Conservation (phyloP, 2,329 filamentous ascomycete species). For the Tolypocladium nubicola region DNA sequence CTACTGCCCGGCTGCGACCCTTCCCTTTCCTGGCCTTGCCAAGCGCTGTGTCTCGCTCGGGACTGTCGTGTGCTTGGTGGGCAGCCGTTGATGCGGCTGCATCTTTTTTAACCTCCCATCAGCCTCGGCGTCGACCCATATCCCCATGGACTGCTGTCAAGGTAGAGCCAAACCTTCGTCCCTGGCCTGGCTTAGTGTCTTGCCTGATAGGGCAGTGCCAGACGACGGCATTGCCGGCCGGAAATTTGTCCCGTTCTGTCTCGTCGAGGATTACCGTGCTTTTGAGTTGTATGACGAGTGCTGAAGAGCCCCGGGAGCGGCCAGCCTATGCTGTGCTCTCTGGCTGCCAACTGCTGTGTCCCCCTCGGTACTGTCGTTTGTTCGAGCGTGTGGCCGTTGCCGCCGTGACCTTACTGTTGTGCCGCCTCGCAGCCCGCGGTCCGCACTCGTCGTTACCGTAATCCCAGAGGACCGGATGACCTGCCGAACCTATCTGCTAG, state of each 20-base stretch:
- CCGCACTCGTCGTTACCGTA: background rate
- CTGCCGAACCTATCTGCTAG: conserved; percentile 7
- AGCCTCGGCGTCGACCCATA: background rate
- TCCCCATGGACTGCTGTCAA: background rate
- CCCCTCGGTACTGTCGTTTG: too few species aligned
- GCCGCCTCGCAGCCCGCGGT: background rate
- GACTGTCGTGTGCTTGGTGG: background rate
- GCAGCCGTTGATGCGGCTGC: background rate
- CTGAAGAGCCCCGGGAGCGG: background rate
- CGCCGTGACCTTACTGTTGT: background rate
- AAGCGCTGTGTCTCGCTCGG: background rate
- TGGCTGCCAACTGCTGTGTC: background rate
- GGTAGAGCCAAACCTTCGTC: background rate
- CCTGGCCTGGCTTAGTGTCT: background rate
- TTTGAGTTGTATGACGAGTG: background rate
- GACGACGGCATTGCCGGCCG: background rate
- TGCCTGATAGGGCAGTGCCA: background rate
- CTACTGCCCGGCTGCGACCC: background rate
- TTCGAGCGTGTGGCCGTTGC: background rate
- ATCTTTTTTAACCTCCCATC: background rate
- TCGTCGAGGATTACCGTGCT: background rate
- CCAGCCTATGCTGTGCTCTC: background rate
- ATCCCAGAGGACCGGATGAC: conserved; percentile 9
- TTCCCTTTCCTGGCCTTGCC: background rate
- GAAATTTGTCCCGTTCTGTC: background rate